Evolutionary conservation across 1,284 basidiomycete genomes (phyloP).

Genomic region (Ustilago vetiveriae): DNA sequence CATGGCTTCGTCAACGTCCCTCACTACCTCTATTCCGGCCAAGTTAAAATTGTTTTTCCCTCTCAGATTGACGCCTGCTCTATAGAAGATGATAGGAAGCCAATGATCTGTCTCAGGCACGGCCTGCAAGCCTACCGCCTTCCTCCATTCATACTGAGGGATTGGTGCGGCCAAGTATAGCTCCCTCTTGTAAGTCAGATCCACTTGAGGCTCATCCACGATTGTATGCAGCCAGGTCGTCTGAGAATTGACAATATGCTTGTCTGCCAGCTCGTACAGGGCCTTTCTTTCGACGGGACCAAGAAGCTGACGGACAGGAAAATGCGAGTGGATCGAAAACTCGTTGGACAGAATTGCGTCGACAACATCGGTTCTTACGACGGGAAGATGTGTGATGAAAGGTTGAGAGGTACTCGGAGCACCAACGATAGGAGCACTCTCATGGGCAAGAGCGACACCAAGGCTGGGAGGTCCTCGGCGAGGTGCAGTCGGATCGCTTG

Average conservation of each 20-base stretch:
- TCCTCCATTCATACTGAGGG: background rate
- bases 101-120: background rate
- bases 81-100: constrained; percentile 15
- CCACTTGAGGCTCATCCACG: constrained; percentile 15
- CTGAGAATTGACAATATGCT: background rate
- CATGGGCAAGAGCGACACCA: background rate
- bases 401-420: background rate
- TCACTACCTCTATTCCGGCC: constrained; percentile 17
- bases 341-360: background rate
- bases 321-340: background rate
- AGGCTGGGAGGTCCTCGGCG: background rate
- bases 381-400: background rate
- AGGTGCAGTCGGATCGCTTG: background rate
- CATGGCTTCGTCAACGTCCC: constrained; percentile 2
- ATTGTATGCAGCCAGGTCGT: constrained; percentile 4
- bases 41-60: background rate
- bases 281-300: background rate
- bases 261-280: background rate
- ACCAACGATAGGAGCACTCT: background rate
- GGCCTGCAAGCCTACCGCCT: background rate
- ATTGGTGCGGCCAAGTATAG: constrained; percentile 15
- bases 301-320: background rate
- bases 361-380: constrained; percentile 4
- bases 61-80: background rate
- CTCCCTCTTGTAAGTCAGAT: constrained; percentile 7